phyloP scores from a whole-genome alignment of 1,284 basidiomycete genomes.

The Pseudomicrostroma phylloplanum region DNA sequence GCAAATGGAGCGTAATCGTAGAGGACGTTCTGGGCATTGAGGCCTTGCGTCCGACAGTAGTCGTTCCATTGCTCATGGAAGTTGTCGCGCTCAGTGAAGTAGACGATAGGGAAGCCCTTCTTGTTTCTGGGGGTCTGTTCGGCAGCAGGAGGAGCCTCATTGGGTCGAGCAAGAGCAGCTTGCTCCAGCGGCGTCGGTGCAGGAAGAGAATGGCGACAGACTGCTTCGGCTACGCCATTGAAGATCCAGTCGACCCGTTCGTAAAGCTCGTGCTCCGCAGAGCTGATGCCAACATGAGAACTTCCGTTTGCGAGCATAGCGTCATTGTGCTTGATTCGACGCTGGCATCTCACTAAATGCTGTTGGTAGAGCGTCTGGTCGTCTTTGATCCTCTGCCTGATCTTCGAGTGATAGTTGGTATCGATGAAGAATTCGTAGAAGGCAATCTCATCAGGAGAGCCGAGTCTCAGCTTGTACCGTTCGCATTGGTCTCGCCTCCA shows the following conservation, averaged over 20 bases:
- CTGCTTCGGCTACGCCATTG: conserved; percentile 1
- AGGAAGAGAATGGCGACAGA: background rate
- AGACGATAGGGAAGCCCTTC: background rate
- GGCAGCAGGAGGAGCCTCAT: background rate
- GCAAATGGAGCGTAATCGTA: background rate
- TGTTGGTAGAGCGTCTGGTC: background rate
- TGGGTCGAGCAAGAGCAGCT: background rate
- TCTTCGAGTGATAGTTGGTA: background rate
- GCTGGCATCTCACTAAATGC: background rate
- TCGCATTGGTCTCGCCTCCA: background rate
- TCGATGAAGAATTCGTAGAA: background rate
- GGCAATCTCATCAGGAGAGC: background rate
- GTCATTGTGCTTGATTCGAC: background rate
- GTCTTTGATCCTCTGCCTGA: background rate
- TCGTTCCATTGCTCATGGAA: conserved; percentile 4
- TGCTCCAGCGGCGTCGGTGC: background rate
- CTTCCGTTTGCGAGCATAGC: background rate
- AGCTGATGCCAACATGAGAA: no score
- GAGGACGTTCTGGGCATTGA: background rate
- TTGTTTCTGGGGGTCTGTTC: background rate
- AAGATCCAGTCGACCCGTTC: conserved; percentile 2
- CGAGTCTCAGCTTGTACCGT: background rate
- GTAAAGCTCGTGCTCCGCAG: background rate
- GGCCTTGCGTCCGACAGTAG: background rate
- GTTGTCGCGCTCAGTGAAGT: background rate